These are phyloP conservation scores for Ustilago crameri DNA, from an alignment of 1,284 basidiomycete species.

Conservation along the genomic window DNA sequence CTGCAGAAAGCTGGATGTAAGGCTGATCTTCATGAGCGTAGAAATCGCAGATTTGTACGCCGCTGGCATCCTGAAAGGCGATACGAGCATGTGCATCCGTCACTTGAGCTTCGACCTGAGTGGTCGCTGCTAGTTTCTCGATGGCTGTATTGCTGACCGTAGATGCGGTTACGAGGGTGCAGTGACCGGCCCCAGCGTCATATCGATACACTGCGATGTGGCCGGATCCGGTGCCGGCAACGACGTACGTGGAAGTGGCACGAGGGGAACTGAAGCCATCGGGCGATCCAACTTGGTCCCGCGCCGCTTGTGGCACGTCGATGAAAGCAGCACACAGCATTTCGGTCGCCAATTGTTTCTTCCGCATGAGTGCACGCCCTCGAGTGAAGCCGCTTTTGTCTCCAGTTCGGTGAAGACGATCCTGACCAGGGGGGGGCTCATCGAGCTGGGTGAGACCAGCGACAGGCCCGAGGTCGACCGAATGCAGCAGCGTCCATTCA, in stretches of 20 bases:
- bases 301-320: not conserved
- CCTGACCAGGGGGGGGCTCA: not conserved
- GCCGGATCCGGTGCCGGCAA: conserved; percentile 35
- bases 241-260: conserved; percentile 9
- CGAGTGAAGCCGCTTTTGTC: conserved; percentile 11
- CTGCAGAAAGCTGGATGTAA: conserved; percentile 2
- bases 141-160: conserved; percentile 24
- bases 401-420: too few relatives aligned
- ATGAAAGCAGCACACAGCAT: conserved; percentile 24
- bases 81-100: conserved; percentile 12
- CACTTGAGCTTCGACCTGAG: not conserved
- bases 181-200: conserved; percentile 16
- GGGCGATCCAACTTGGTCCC: not conserved
- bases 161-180: conserved; percentile 21
- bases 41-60: conserved; percentile 18
- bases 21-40: not conserved
- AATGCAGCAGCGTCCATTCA: conserved; percentile 33
- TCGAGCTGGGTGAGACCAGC: conserved; percentile 3
- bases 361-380: conserved; percentile 20
- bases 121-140: conserved; percentile 18
- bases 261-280: not conserved
- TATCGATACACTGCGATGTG: conserved; percentile 35
- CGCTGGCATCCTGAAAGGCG: conserved; percentile 25
- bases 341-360: conserved; percentile 35
- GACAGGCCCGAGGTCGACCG: conserved; percentile 9